Evolutionary conservation across 208 protist genomes (phyloP).

Genomic region (Acanthamoeba lenticulata): DNA sequence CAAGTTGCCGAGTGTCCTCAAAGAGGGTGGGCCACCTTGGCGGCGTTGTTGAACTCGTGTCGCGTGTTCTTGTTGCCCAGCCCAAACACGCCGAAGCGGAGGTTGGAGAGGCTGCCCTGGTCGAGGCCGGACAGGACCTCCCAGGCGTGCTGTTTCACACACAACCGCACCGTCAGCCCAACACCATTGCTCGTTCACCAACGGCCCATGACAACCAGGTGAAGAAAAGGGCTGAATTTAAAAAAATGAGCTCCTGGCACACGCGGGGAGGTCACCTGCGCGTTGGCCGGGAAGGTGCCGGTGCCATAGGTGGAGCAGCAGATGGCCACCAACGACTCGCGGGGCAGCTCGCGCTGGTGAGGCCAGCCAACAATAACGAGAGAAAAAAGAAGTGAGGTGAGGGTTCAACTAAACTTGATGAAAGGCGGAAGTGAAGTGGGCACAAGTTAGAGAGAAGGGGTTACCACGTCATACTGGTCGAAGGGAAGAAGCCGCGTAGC

Average conservation of each 20-base stretch:
- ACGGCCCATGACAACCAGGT: too few species aligned
- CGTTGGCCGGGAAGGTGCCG: constrained; percentile 36
- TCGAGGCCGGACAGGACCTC: neutral
- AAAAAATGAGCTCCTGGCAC: too few species aligned
- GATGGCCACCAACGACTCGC: neutral
- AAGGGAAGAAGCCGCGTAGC: constrained; percentile 3
- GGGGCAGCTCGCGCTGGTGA: neutral
- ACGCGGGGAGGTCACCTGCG: neutral
- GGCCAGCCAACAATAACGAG: too few species aligned
- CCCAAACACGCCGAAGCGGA: constrained; percentile 45
- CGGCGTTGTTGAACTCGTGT: constrained; percentile 36
- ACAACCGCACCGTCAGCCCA: neutral
- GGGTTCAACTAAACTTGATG: neutral
- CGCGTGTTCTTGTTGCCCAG: constrained; percentile 64
- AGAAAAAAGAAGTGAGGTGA: neutral
- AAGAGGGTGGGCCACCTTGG: neutral
- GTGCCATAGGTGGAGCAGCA: constrained; percentile 64
- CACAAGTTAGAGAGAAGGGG: neutral
- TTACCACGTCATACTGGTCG: constrained; percentile 54
- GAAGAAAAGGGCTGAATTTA: neutral
- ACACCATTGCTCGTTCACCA: neutral
- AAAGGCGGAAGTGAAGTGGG: too few species aligned
- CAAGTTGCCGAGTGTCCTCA: too few species aligned
- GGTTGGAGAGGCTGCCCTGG: neutral
- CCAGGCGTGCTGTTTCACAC: too few species aligned